These are phyloP conservation scores for Eucalyptus pumila DNA, from an alignment of 345 rosid species.

Conservation along the genomic window DNA sequence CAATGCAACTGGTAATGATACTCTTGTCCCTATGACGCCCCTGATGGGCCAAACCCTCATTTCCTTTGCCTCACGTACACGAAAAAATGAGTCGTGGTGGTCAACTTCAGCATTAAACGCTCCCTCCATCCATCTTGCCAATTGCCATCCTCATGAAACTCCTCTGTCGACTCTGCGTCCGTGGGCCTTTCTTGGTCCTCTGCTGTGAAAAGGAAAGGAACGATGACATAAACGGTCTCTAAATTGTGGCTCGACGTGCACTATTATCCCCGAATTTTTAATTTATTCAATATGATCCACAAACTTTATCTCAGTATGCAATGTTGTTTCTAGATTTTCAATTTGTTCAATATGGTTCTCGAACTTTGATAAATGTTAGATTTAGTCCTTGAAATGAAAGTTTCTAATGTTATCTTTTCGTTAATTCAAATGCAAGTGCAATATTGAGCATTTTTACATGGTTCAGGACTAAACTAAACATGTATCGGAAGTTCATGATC, in stretches of 20 bases:
- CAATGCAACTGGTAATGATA: background rate
- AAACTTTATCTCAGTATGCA: too few species aligned
- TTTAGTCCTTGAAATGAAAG: background rate
- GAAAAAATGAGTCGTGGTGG: background rate
- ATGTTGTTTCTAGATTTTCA: too few species aligned
- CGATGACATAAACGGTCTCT: background rate
- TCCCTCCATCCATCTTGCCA: background rate
- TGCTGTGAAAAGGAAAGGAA: background rate
- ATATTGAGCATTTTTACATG: background rate
- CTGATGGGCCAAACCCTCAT: background rate
- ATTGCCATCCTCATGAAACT: background rate
- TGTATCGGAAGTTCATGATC: background rate
- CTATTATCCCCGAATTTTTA: fast-evolving
- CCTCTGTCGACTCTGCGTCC: background rate
- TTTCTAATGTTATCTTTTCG: background rate
- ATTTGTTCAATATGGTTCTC: too few species aligned
- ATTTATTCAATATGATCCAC: background rate
- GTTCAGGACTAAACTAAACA: background rate
- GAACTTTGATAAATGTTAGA: background rate
- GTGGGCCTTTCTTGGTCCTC: background rate
- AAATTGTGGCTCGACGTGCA: background rate
- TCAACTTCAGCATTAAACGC: background rate
- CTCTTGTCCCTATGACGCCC: background rate
- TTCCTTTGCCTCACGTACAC: background rate
- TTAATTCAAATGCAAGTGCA: too few species aligned